phyloP scores from a whole-genome alignment of 306 rosid species.

The Herpetospermum pedunculosum region DNA sequence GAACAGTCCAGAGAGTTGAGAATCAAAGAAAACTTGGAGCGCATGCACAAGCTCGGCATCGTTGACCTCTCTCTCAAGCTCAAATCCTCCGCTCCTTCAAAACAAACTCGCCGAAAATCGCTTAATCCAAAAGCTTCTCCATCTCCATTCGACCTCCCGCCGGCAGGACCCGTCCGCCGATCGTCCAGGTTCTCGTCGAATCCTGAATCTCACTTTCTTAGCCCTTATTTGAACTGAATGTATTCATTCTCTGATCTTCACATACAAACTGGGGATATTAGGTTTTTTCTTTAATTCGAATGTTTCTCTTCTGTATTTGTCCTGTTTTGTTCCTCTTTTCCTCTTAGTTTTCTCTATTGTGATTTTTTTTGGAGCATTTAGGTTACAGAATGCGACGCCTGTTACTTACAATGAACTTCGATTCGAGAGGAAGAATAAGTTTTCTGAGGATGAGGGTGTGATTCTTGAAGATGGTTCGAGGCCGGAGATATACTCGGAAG shows the following conservation, averaged over 20 bases:
- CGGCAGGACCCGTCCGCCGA: slow-evolving; percentile 49
- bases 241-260: background rate
- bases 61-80: slow-evolving; percentile 58
- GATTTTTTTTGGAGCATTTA: no score
- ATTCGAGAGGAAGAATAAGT: slow-evolving; percentile 18
- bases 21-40: slow-evolving; percentile 62
- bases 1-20: slow-evolving; percentile 72
- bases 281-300: background rate
- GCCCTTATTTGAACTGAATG: background rate
- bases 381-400: slow-evolving; percentile 63
- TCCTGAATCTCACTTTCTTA: background rate
- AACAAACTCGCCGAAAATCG: slow-evolving; percentile 7
- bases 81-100: slow-evolving; percentile 22
- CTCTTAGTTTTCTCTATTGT: background rate
- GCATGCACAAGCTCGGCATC: slow-evolving; percentile 66
- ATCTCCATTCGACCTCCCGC: slow-evolving; percentile 1
- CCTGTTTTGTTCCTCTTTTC: background rate
- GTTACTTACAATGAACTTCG: slow-evolving; percentile 46
- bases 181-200: slow-evolving; percentile 53
- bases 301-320: background rate
- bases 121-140: slow-evolving; percentile 18
- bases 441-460: slow-evolving; percentile 5
- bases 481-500: slow-evolving; percentile 58
- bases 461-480: slow-evolving; percentile 36
- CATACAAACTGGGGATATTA: background rate